Conservation (phyloP, 352 stramenopile species). For the Blastocystis sp. region DNA sequence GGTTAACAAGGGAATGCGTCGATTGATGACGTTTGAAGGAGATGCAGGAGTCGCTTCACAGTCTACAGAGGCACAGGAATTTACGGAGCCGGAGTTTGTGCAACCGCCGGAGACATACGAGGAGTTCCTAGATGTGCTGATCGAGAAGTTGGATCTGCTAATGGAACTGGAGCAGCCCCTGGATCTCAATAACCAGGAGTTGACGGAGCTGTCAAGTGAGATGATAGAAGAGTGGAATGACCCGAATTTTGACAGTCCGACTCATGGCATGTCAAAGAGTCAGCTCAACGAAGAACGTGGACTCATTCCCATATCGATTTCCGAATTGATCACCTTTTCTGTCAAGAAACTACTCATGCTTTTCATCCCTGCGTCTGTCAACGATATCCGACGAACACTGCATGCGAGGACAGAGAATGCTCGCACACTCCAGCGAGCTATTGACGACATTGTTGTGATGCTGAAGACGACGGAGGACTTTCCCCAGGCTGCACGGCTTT, state of each 20-base stretch:
- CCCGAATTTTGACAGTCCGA: background rate
- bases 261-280: background rate
- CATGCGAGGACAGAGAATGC: conserved; percentile 25
- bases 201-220: background rate
- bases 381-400: background rate
- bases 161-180: conserved; percentile 13
- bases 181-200: background rate
- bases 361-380: background rate
- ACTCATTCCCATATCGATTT: background rate
- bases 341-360: conserved; percentile 14
- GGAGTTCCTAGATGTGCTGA: conserved; percentile 24
- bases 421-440: background rate
- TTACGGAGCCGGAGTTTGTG: background rate
- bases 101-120: conserved; percentile 13
- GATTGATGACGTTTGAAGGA: conserved; percentile 4
- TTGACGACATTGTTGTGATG: conserved; percentile 29
- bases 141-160: conserved; percentile 26
- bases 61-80: background rate
- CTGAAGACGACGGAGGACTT: conserved; percentile 53
- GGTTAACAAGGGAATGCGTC: background rate
- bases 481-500: conserved; percentile 36
- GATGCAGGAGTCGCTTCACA: background rate
- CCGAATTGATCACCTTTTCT: conserved; percentile 1
- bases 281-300: background rate
- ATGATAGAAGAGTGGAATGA: background rate